Evolutionary conservation across 805 yeast species (phyloP).

Genomic region (Metschnikowia reukaufii): DNA sequence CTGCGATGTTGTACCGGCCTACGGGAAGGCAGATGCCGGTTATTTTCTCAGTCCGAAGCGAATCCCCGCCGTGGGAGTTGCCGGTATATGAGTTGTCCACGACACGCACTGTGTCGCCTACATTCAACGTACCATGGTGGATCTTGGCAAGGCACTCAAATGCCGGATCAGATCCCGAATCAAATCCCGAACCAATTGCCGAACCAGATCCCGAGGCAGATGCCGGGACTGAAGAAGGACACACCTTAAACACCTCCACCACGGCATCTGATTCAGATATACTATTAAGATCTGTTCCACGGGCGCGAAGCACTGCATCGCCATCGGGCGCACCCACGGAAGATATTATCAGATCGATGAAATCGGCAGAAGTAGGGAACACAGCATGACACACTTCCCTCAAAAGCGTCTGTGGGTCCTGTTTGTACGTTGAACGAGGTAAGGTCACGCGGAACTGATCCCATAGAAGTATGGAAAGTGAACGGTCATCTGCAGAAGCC

Average conservation of each 20-base stretch:
- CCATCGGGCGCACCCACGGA: slow-evolving; percentile 22
- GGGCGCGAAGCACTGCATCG: neutral
- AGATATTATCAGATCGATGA: slow-evolving; percentile 48
- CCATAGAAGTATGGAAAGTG: slow-evolving; percentile 46
- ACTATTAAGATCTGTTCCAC: slow-evolving; percentile 24
- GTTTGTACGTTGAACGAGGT: slow-evolving; percentile 37
- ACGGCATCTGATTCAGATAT: slow-evolving; percentile 24
- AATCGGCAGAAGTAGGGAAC: slow-evolving; percentile 51
- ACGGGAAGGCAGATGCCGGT: slow-evolving; percentile 55
- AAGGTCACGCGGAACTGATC: slow-evolving; percentile 48
- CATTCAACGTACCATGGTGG: slow-evolving; percentile 55
- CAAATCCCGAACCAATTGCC: slow-evolving; percentile 55
- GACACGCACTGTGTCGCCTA: slow-evolving; percentile 50
- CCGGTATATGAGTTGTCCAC: slow-evolving; percentile 59
- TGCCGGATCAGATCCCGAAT: slow-evolving; percentile 50
- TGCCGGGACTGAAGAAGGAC: too few relatives aligned
- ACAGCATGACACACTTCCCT: slow-evolving; percentile 52
- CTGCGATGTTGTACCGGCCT: slow-evolving; percentile 65
- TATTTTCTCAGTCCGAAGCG: slow-evolving; percentile 40
- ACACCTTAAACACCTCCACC: slow-evolving; percentile 48
- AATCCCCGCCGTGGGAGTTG: too few relatives aligned
- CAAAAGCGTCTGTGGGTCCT: slow-evolving; percentile 62
- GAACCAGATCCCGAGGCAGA: slow-evolving; percentile 50
- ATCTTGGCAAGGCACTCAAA: slow-evolving; percentile 64
- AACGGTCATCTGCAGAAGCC: slow-evolving; percentile 36